Percentiles rank a stretch among this genome's conserved stretches.
phyloP scores from a whole-genome alignment of 164 flowering plant genomes.

The Chloranthus sessilifolius region DNA sequence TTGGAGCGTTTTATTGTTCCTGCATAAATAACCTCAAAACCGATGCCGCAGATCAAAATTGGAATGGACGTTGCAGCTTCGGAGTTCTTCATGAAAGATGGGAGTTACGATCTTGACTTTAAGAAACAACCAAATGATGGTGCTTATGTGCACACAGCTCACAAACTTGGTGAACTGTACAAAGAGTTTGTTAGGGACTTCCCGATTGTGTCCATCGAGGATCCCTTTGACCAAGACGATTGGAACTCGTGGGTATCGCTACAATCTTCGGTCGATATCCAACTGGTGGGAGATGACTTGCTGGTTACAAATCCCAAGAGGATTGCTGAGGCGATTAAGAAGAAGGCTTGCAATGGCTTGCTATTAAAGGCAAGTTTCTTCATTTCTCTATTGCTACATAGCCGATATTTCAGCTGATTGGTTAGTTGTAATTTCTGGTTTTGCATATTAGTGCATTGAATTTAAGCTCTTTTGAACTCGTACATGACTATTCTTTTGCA shows the following conservation, averaged over 20 bases:
- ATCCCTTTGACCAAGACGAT: constrained; percentile 99
- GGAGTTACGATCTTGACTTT: constrained; percentile 75
- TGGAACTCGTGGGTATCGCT: constrained; percentile 90
- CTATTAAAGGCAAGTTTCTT: constrained; percentile 61
- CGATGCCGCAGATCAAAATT: constrained; percentile 70
- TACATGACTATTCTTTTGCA: constrained; percentile 25
- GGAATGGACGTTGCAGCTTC: constrained; percentile 99
- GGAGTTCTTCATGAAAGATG: constrained; percentile 79
- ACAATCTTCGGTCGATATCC: constrained; percentile 79
- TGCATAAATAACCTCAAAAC: constrained; percentile 5
- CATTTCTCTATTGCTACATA: neutral
- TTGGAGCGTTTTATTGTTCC: too few relatives aligned
- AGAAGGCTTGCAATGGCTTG: constrained; percentile 86
- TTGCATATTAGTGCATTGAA: neutral
- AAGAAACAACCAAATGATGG: constrained; percentile 98
- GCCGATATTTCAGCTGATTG: too few relatives aligned
- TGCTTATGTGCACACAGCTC: constrained; percentile 60
- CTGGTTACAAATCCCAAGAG: constrained; percentile 95
- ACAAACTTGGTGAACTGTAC: constrained; percentile 74
- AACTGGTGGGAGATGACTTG: constrained; percentile 96
- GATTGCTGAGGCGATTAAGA: constrained; percentile 77
- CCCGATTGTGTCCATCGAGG: constrained; percentile 98
- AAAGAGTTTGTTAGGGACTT: constrained; percentile 77
- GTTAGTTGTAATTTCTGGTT: too few relatives aligned
- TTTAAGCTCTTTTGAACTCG: constrained; percentile 1